Evolutionary conservation across 2,329 filamentous ascomycete species (phyloP), one percentile per base, ranked within the genome.

Genomic region (Claviceps sp.): DNA sequence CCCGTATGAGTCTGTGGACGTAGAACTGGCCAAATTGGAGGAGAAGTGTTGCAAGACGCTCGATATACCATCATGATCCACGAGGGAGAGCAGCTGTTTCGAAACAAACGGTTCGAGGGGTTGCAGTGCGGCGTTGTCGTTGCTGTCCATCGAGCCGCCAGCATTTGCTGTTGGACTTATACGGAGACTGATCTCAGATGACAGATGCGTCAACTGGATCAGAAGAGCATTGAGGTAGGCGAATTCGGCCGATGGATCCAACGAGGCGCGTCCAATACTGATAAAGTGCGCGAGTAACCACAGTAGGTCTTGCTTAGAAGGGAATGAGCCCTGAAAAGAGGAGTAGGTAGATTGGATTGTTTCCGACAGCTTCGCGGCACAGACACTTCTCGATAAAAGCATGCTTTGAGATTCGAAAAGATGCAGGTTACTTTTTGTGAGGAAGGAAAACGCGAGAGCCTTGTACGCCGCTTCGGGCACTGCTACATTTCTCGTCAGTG

Each of bases 21-120:
- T 62, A 5, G 67, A 62, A n/a, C 60, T 55, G 6, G 60, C 58
- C 43, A 66, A 50, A 44, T 58, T 66, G 40, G 51, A 55, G 1
- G 66, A 65, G 45, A 70, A 66, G 46, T 68, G 62, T n/a, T 55
- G 56, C 7, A 70, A 51, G 37, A 67, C 58, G 14, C 60, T 60
- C 0, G 83, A 79, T 50, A 95, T 86, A 40, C 85, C 86, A 44
- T 82, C 76, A 63, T 87, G 80, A 55, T 89, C 83, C 36, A 94
- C 80, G 7, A 95, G 70, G 9, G 83, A 85, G 16, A 77, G 66
- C 2, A 95, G 70, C 58, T 88, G 80, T 0, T 76, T 71, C 46
- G 76, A 75, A 13, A 94, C 67, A 60, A 88, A 85, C 0, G 71
- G 59, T 55, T 76, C 67, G 16, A 81, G 59, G 9, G 62, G 56